Percentiles rank a stretch among this genome's conserved stretches.
phyloP scores from a whole-genome alignment of 2,329 filamentous ascomycete species.

The Elsinoe ampelina region DNA sequence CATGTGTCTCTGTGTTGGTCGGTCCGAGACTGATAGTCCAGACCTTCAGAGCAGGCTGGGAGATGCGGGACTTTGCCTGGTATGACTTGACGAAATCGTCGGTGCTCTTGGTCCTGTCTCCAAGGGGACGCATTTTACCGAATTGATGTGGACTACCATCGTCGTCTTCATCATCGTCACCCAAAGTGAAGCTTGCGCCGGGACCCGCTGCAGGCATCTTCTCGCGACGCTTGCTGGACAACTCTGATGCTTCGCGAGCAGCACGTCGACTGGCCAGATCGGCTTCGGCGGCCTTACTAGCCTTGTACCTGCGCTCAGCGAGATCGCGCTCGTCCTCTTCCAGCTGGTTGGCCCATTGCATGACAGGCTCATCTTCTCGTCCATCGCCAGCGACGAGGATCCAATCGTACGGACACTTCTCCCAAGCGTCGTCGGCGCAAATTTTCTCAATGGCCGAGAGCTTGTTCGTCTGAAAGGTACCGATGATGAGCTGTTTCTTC shows the following conservation, averaged over 20 bases:
- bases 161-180: neutral
- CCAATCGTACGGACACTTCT: conserved; percentile 56
- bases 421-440: conserved; percentile 25
- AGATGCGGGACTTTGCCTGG: neutral
- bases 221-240: neutral
- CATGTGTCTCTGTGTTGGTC: neutral
- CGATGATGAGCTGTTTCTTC: conserved; percentile 69
- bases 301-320: neutral
- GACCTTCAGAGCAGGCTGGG: neutral
- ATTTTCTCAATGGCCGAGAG: conserved; percentile 63
- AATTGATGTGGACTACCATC: neutral
- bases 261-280: neutral
- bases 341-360: conserved; percentile 83
- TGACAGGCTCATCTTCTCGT: conserved; percentile 86
- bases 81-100: neutral
- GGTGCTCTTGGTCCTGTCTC: neutral
- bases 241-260: neutral
- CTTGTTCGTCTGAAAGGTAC: conserved; percentile 81
- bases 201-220: neutral
- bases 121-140: neutral
- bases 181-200: neutral
- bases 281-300: neutral
- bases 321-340: conserved; percentile 37
- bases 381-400: conserved; percentile 84
- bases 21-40: conserved; percentile 4